phyloP scores from a whole-genome alignment of 2,329 filamentous ascomycete genomes.

The Xylaria sp. region DNA sequence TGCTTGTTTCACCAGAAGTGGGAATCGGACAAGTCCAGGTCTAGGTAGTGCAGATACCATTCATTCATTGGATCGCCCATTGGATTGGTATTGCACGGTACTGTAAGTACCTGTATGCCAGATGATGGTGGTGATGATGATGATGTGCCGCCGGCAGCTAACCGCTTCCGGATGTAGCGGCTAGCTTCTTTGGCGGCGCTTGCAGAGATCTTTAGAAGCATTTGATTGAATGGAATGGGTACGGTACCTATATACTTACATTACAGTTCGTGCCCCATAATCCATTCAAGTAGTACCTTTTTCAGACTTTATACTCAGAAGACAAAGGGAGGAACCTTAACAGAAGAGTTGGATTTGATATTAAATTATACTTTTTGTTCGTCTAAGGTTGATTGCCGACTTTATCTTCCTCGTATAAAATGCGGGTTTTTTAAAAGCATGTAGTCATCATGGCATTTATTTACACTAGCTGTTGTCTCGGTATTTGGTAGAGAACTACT shows the following conservation, averaged over 20 bases:
- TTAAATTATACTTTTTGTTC: too few relatives aligned
- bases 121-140: too few relatives aligned
- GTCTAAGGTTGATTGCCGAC: too few relatives aligned
- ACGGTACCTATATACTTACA: too few relatives aligned
- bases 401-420: not conserved
- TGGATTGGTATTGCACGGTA: too few relatives aligned
- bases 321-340: too few relatives aligned
- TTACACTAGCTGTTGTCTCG: not conserved
- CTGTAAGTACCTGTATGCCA: too few relatives aligned
- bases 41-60: too few relatives aligned
- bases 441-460: not conserved
- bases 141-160: constrained; percentile 35
- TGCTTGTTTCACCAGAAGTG: constrained; percentile 17
- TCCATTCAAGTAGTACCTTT: not conserved
- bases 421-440: not conserved
- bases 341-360: too few relatives aligned
- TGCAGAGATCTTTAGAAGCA: constrained; percentile 4
- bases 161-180: constrained; percentile 16
- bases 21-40: constrained; percentile 2
- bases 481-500: not conserved
- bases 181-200: not conserved
- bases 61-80: too few relatives aligned
- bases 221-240: too few relatives aligned
- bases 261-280: not conserved
- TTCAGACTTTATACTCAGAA: too few relatives aligned